Evolutionary conservation across 2,329 filamentous ascomycete genomes (phyloP).

Genomic region (Fusarium musae): DNA sequence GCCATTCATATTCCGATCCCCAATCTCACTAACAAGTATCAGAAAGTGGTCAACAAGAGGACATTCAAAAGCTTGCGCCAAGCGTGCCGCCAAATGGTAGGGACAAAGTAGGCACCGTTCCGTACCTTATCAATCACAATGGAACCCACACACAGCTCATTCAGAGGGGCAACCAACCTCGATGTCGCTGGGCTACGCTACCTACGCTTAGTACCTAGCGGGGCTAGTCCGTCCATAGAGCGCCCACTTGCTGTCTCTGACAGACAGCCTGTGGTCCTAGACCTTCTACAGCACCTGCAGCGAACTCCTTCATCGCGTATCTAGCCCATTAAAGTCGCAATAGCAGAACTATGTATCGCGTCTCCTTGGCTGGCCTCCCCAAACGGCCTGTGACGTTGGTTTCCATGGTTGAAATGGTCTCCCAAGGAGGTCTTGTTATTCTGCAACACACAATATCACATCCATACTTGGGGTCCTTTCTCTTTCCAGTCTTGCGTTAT

Average conservation of each 20-base stretch:
- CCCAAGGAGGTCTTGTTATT: constrained; percentile 9
- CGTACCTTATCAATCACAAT: neutral
- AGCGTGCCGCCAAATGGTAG: constrained; percentile 7
- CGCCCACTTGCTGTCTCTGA: neutral
- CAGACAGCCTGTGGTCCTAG: neutral
- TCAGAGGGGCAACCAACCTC: constrained; percentile 23
- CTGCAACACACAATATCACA: constrained; percentile 21
- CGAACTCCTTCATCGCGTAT: constrained; percentile 1
- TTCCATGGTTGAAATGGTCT: constrained; percentile 15
- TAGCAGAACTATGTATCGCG: neutral
- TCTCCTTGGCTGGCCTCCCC: constrained; percentile 16
- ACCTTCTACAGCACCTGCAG: constrained; percentile 8
- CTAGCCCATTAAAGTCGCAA: neutral
- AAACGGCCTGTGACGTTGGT: constrained; percentile 32
- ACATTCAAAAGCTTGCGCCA: neutral
- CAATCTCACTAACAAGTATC: neutral
- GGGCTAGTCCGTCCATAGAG: constrained; percentile 26
- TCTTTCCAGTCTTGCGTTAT: constrained; percentile 38
- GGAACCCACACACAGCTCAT: constrained; percentile 5
- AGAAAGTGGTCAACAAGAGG: neutral
- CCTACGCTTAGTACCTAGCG: neutral
- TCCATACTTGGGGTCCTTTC: constrained; percentile 24
- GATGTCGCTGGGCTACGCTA: constrained; percentile 6
- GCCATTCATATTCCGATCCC: neutral
- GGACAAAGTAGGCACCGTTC: constrained; percentile 1